These are phyloP conservation scores for Eimeria necatrix DNA, from an alignment of 169 alveolate genomes.

Conservation along the genomic window DNA sequence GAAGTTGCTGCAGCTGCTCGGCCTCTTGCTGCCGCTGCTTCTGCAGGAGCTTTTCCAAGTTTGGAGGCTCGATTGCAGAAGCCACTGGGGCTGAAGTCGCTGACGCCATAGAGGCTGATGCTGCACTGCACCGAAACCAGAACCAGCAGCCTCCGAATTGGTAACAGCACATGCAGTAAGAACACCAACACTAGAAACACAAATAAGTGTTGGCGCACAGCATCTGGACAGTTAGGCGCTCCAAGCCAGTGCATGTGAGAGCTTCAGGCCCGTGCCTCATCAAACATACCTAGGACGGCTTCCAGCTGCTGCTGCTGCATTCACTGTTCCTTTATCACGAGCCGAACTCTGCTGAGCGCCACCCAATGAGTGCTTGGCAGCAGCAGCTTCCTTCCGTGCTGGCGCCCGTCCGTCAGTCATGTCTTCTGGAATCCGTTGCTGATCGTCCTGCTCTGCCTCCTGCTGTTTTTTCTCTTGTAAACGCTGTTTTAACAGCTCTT, in stretches of 20 bases:
- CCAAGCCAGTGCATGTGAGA: background rate
- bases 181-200: background rate
- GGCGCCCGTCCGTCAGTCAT: background rate
- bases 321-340: background rate
- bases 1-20: slow-evolving; percentile 17
- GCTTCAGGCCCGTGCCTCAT: background rate
- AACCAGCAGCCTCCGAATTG: slow-evolving; percentile 26
- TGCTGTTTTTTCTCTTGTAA: slow-evolving; percentile 10
- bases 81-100: background rate
- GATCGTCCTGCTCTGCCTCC: slow-evolving; percentile 8
- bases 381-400: slow-evolving; percentile 11
- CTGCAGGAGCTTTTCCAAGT: slow-evolving; percentile 7
- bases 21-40: slow-evolving; percentile 41
- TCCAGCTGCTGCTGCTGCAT: slow-evolving; percentile 52
- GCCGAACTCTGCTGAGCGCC: background rate
- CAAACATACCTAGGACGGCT: background rate
- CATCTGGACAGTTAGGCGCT: background rate
- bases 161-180: background rate
- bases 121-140: background rate
- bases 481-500: slow-evolving; percentile 17
- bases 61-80: background rate
- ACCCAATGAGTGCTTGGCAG: background rate
- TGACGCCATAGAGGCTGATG: background rate
- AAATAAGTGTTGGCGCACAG: too few species aligned
- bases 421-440: background rate